Conservation (phyloP, 345 rosid species). For the Citrus maxima region DNA sequence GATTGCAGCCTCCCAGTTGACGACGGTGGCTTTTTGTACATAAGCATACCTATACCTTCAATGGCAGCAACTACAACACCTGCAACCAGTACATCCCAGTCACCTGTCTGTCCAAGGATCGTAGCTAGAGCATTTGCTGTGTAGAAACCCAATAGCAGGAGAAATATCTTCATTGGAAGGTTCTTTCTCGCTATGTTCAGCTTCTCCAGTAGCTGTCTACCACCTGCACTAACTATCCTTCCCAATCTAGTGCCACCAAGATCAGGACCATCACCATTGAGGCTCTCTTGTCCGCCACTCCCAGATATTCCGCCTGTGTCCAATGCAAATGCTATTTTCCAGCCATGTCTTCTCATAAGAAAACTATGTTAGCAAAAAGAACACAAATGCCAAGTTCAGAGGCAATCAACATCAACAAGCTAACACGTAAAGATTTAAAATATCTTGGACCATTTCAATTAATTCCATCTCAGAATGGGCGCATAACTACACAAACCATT, state of each 20-base stretch:
- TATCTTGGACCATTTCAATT: background rate
- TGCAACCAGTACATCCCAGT: conserved; percentile 94
- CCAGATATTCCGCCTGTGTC: conserved; percentile 69
- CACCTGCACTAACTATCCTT: conserved; percentile 80
- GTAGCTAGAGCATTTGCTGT: conserved; percentile 97
- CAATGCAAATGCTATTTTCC: conserved; percentile 66
- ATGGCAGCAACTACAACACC: conserved; percentile 94
- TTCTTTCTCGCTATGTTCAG: conserved; percentile 78
- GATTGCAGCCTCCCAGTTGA: conserved; percentile 57
- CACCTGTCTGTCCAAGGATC: conserved; percentile 97
- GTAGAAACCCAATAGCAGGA: conserved; percentile 85
- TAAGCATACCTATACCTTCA: conserved; percentile 92
- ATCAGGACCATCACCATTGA: conserved; percentile 47
- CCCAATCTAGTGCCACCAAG: conserved; percentile 83
- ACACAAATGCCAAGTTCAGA: background rate
- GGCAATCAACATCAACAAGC: background rate
- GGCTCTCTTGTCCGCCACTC: conserved; percentile 50
- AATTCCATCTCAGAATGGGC: background rate
- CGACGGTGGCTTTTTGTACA: conserved; percentile 64
- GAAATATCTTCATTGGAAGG: conserved; percentile 87
- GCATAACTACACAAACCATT: background rate
- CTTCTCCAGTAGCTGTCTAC: conserved; percentile 71
- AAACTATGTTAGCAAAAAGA: conserved; percentile 29
- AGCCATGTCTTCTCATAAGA: conserved; percentile 37
- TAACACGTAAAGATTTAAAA: background rate